Evolutionary conservation across 768 basidiomycete species (phyloP), one percentile per base, ranked within the genome.

Genomic region (Serendipita sp.): DNA sequence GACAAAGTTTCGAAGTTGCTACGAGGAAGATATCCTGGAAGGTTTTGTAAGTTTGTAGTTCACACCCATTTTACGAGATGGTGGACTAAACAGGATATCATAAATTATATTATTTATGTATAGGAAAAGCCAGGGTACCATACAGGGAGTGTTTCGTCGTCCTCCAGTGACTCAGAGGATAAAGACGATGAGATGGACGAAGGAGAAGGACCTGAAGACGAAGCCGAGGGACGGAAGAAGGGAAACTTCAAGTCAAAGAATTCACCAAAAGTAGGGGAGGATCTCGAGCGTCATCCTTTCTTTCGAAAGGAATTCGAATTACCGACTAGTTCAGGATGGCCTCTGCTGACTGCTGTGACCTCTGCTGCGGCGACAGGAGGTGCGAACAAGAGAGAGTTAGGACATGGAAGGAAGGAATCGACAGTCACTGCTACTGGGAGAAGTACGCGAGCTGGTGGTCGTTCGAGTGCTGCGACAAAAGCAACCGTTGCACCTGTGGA

Each of bases 1-100:
- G 90, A 73, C 77, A 65, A 93, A 93, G 74, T 74, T 91, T 52
- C 75, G 76, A 64, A 75, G 72, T 1, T 87, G 83, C 69, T 93
- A 90, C 68, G 81, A 91, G 71, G 75, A 90, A 66, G 87, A 89
- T 60, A 79, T 81, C 2, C 71, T 93, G 65, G 90, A 93, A 70
- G 76, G 75, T 64, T 82, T 85, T 67, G 84, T 85, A 73, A 73
- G 85, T 70, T 8, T 73, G 37, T 69, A 67, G 44, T 23, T 23
- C 23, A 23, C 23, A 23, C 67, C 62, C 45, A 58, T 63, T 16
- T 29, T 52, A 5, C 37, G 23, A 69, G 33, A 23, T 66, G 33
- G 29, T 29, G 40, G 13, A 40, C 37, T 63, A 45, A 6, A 2
- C 43, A 23, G 48, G 44, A 62, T 55, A 60, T 44, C 62, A n/a